Base-by-base conservation (phyloP, 1,139 yeast genomes). In the Pichia sp. region DNA sequence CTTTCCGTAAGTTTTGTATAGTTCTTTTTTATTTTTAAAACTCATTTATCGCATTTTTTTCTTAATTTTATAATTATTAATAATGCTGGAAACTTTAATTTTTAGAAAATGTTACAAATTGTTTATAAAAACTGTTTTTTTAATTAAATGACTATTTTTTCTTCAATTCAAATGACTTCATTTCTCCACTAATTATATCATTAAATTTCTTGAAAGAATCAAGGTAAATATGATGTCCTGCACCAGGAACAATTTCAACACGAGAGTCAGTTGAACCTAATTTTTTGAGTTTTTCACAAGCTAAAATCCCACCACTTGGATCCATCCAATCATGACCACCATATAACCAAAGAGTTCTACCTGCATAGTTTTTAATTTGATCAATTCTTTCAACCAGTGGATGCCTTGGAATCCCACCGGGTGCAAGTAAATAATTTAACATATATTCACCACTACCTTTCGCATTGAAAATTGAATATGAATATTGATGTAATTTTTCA, bases 291-390 rank as follows among this genome's bases (percentile, higher is more conserved):
- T 66, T 64, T 2, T 65, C 58, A 12, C 73, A 62, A 38, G 75
- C 68, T 25, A 62, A 51, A 39, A 68, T 55, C 0, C 86, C 87
- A 2, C 87, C 87, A 25, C 63, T 55, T 27, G 62, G 59, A 57
- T 82, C 84, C 87, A 84, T 84, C 92, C 92, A 83, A 61, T 84
- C 92, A 41, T 78, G 76, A 48, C 74, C 75, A 1, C 94, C 94
- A 54, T 83, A 84, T 56, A 80, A 65, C 92, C 92, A 84, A 8
- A 49, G 24, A 4, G 71, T 54, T 48, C 80, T 66, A 43, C 79
- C 73, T 55, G 82, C 78, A 34, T 37, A 37, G 1, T 38, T 30
- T 11, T 39, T 40, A 7, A 44, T 29, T 3, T 40, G 20, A 3
- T 30, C 26, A 6, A 81, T 61, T 6, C 76, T 73, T 25, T 55